A percentile compares a stretch with the other conserved stretches of the same genome.
phyloP scores from a whole-genome alignment of 1,139 yeast species.

The Yamadazyma membranifaciens region DNA sequence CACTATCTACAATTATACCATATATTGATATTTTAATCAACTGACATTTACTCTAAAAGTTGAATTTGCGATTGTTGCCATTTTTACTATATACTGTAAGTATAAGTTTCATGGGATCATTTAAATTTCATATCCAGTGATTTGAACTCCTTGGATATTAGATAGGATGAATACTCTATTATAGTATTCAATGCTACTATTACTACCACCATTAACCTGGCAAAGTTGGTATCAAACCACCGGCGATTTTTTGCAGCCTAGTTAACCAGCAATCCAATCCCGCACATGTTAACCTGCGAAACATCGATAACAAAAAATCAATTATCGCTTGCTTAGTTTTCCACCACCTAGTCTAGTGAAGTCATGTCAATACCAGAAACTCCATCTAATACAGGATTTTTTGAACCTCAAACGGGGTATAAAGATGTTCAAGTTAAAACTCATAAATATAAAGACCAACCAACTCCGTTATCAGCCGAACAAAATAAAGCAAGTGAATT shows the following conservation, averaged over 20 bases:
- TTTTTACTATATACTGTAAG: too few relatives aligned
- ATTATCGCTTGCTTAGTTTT: conserved; percentile 2
- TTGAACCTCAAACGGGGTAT: conserved; percentile 34
- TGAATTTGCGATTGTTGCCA: too few relatives aligned
- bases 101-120: too few relatives aligned
- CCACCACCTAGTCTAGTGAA: not conserved
- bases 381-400: conserved; percentile 29
- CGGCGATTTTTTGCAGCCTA: not conserved
- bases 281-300: not conserved
- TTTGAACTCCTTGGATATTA: too few relatives aligned
- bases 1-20: too few relatives aligned
- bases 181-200: too few relatives aligned
- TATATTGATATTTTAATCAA: too few relatives aligned
- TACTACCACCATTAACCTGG: too few relatives aligned
- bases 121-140: too few relatives aligned
- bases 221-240: too few relatives aligned
- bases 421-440: conserved; percentile 29
- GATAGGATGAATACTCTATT: too few relatives aligned
- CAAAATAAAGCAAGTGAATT: conserved; percentile 30
- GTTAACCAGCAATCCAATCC: not conserved
- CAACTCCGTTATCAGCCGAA: conserved; percentile 32
- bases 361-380: conserved; percentile 24
- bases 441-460: conserved; percentile 33
- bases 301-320: not conserved
- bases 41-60: too few relatives aligned